These are phyloP conservation scores for Umbelopsis sp. DNA, from an alignment of 192 early-diverging fungal genomes.

Conservation along the genomic window DNA sequence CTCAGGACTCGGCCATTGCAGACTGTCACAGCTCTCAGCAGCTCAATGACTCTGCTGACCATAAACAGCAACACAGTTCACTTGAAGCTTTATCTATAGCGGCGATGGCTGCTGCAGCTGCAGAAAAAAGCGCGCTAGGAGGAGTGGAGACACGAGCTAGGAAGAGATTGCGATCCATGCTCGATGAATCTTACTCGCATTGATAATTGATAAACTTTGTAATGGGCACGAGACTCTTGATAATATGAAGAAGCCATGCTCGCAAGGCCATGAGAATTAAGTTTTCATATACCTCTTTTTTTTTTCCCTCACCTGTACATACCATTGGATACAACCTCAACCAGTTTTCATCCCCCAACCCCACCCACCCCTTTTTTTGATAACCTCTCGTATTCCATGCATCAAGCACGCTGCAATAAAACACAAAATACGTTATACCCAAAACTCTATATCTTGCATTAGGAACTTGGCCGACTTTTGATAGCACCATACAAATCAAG, in stretches of 20 bases:
- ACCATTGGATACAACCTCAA: conserved; percentile 9
- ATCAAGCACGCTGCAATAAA: no score
- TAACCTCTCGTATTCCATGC: no score
- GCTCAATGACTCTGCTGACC: not conserved
- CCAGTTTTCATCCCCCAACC: not conserved
- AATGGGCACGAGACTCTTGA: no score
- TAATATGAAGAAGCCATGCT: no score
- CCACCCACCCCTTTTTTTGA: not conserved
- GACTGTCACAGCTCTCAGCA: not conserved
- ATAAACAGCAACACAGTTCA: not conserved
- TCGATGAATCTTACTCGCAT: not conserved
- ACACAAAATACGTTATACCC: no score
- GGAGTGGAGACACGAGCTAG: conserved; percentile 13
- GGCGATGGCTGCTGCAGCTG: conserved; percentile 14
- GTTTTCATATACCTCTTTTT: not conserved
- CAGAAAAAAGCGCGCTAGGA: conserved; percentile 10
- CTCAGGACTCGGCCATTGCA: conserved; percentile 8
- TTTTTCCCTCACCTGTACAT: not conserved
- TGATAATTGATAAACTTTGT: not conserved
- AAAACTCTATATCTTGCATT: no score
- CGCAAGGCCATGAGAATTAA: no score
- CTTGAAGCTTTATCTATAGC: conserved; percentile 8
- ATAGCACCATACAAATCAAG: no score
- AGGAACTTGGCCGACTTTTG: no score
- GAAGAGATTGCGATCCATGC: not conserved